These are phyloP conservation scores for Penicillium sp. DNA, from an alignment of 2,329 filamentous ascomycete species.

Conservation along the genomic window DNA sequence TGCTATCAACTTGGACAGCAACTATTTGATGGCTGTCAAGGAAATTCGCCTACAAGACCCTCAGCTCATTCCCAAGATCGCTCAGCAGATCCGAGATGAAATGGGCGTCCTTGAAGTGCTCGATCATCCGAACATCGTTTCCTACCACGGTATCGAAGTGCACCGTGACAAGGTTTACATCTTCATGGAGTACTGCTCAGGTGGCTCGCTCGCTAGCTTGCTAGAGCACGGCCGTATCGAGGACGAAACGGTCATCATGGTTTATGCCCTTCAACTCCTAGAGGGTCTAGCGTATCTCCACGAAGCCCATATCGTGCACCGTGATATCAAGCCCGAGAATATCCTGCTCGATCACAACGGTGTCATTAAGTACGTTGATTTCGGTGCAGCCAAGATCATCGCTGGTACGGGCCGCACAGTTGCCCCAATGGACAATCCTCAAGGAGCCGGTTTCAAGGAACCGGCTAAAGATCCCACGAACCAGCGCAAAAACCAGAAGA, in stretches of 20 bases:
- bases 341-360: constrained; percentile 96
- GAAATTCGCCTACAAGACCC: constrained; percentile 97
- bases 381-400: constrained; percentile 95
- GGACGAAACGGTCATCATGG: constrained; percentile 96
- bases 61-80: constrained; percentile 90
- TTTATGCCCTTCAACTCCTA: constrained; percentile 89
- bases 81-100: constrained; percentile 90
- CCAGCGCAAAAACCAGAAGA: constrained; percentile 65
- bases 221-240: constrained; percentile 96
- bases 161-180: constrained; percentile 99
- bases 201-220: constrained; percentile 83
- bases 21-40: constrained; percentile 96
- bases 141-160: constrained; percentile 96
- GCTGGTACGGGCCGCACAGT: constrained; percentile 88
- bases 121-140: constrained; percentile 96
- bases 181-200: constrained; percentile 99
- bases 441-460: constrained; percentile 44
- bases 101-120: constrained; percentile 95
- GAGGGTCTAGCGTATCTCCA: constrained; percentile 94
- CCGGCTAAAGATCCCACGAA: constrained; percentile 31
- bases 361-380: constrained; percentile 98
- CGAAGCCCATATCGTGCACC: constrained; percentile 85
- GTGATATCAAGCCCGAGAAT: constrained; percentile 98
- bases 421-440: constrained; percentile 60
- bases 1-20: constrained; percentile 94